These are phyloP conservation scores for Brassica balearica DNA, from an alignment of 441 rosid species.

Conservation along the genomic window DNA sequence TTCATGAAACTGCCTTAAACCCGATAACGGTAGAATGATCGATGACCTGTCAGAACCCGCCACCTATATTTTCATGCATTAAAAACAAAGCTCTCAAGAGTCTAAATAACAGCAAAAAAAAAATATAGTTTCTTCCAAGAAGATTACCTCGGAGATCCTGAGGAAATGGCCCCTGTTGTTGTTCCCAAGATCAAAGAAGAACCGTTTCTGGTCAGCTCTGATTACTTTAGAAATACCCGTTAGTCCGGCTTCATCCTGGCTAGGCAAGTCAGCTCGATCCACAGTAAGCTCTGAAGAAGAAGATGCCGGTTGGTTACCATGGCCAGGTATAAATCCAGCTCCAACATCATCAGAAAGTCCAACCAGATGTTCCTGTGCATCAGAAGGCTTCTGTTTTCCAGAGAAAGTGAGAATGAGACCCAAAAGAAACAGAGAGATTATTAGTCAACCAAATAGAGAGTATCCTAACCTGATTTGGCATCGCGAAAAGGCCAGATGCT, in stretches of 20 bases:
- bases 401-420: conserved; percentile 31
- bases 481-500: conserved; percentile 71
- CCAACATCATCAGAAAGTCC: conserved; percentile 99
- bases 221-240: conserved; percentile 83
- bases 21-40: conserved; percentile 91
- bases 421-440: conserved; percentile 19
- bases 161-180: conserved; percentile 95
- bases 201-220: conserved; percentile 93
- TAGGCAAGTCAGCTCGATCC: conserved; percentile 75
- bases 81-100: not conserved
- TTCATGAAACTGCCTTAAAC: conserved; percentile 92
- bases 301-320: conserved; percentile 71
- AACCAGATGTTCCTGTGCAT: conserved; percentile 70
- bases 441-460: conserved; percentile 18
- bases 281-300: conserved; percentile 70
- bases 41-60: conserved; percentile 98
- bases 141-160: conserved; percentile 85
- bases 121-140: not conserved
- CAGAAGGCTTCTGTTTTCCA: conserved; percentile 67
- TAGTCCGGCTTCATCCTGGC: conserved; percentile 72
- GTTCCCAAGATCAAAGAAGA: conserved; percentile 97
- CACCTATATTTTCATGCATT: conserved; percentile 55
- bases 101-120: not conserved
- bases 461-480: conserved; percentile 74
- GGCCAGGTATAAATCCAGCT: conserved; percentile 97